A percentile compares a stretch with the other conserved stretches of the same genome.
Conservation (phyloP, 2,329 filamentous ascomycete genomes). For the Alternaria gansuensis region DNA sequence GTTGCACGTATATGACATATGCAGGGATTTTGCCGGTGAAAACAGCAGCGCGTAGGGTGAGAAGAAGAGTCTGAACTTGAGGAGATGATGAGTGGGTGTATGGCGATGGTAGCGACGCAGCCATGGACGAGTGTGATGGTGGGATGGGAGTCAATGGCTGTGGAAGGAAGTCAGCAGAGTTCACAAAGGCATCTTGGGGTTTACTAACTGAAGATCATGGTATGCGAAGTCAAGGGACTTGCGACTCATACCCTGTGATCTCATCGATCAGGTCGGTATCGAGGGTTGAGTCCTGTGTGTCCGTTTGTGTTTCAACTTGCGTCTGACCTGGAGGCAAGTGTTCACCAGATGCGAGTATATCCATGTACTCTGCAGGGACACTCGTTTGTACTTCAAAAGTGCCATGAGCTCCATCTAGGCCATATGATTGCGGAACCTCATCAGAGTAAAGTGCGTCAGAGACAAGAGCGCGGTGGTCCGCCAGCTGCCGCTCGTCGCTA, state of each 20-base stretch:
- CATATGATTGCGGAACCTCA: slow-evolving; percentile 20
- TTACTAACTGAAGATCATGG: background rate
- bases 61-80: background rate
- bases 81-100: background rate
- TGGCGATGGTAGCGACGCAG: background rate
- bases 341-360: slow-evolving; percentile 18
- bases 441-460: slow-evolving; percentile 20
- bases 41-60: background rate
- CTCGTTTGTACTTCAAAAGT: background rate
- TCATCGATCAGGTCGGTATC: background rate
- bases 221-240: background rate
- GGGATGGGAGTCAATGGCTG: background rate
- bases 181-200: background rate
- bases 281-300: slow-evolving; percentile 7
- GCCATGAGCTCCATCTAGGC: slow-evolving; percentile 26
- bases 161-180: background rate
- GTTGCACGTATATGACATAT: background rate
- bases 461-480: slow-evolving; percentile 11
- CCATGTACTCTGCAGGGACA: slow-evolving; percentile 13
- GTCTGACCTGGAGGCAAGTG: slow-evolving; percentile 11
- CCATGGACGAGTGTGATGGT: background rate
- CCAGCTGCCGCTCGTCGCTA: slow-evolving; percentile 13
- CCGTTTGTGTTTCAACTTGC: background rate
- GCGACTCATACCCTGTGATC: background rate
- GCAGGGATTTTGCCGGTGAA: background rate